Evolutionary conservation across 352 stramenopile genomes (phyloP), one percentile per base, ranked within the genome.

Genomic region (Blastocystis sp.): DNA sequence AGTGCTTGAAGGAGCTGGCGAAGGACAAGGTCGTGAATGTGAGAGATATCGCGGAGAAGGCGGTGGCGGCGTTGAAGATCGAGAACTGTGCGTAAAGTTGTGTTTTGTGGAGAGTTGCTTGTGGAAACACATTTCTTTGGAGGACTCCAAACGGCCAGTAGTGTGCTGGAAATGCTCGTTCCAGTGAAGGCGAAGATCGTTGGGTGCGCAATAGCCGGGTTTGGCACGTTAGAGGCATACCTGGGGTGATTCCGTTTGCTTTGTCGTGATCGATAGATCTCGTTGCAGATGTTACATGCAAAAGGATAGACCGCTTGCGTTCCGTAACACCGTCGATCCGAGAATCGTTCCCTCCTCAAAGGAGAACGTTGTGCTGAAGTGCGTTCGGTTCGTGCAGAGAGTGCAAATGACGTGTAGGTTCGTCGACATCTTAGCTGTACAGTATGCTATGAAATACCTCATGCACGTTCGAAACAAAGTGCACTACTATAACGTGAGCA

Each of bases 251-350:
- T 74, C 9, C 70, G 31, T 4, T 12, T 69, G 10, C 29, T 39
- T 16, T 6, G 19, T 70, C 16, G 67, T 55, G 2, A 41, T 37
- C 31, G 10, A 31, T 69, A 85, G 74, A 51, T 45, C 21, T 13
- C 55, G 60, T 2, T 61, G 6, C 24, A 50, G 50, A 3, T n/a
- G 66, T 13, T 85, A 55, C 31, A 70, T 85, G 60, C 31, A 29
- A 24, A 67, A 62, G 60, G 60, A 85, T n/a, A 50, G 74, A 66
- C 74, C 74, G 10, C 33, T 50, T 31, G 74, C 65, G 51, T 37
- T 85, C n/a, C 26, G 41, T 35, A 66, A 85, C 10, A 62, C 29
- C 29, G 50, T 85, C 61, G 74, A 85, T 85, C 74, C 74, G 24
- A 16, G 74, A 24, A 85, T 85, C 55, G 16, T 26, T 39, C 55